Evolutionary conservation across 805 yeast genomes (phyloP).

Genomic region (Hanseniaspora thailandica): DNA sequence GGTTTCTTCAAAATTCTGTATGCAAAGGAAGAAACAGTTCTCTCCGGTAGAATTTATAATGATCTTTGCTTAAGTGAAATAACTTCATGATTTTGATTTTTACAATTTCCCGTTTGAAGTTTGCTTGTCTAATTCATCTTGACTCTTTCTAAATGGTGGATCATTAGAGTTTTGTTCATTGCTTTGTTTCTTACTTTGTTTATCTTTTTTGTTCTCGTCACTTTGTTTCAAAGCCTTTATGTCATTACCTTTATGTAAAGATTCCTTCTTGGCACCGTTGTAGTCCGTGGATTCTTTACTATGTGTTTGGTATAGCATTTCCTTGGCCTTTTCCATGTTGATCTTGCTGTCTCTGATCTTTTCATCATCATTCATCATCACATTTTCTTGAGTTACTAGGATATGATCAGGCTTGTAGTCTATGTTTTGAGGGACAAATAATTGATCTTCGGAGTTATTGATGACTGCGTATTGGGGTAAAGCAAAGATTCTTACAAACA

Average conservation of each 20-base stretch:
- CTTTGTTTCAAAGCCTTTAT: slow-evolving; percentile 13
- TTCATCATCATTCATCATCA: neutral
- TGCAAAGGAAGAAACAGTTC: neutral
- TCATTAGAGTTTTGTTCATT: neutral
- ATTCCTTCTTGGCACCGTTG: neutral
- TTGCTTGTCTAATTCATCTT: slow-evolving; percentile 8
- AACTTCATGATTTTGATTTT: too few relatives aligned
- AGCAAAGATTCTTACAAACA: neutral
- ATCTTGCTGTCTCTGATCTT: slow-evolving; percentile 6
- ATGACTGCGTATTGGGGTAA: neutral
- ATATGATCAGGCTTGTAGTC: neutral
- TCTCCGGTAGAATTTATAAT: neutral
- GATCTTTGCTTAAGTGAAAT: too few relatives aligned
- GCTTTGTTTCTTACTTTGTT: neutral
- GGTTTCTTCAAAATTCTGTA: neutral
- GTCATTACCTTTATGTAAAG: slow-evolving; percentile 8
- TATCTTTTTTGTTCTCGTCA: slow-evolving; percentile 4
- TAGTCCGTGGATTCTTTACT: neutral
- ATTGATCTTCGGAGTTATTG: neutral
- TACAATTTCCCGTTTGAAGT: neutral
- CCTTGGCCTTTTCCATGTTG: slow-evolving; percentile 10
- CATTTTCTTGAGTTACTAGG: slow-evolving; percentile 4
- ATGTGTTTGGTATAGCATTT: neutral
- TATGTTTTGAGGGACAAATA: neutral
- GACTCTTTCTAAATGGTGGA: slow-evolving; percentile 11